Evolutionary conservation across 495 filamentous ascomycete species (phyloP).

Genomic region (Penicillium verhagenii): DNA sequence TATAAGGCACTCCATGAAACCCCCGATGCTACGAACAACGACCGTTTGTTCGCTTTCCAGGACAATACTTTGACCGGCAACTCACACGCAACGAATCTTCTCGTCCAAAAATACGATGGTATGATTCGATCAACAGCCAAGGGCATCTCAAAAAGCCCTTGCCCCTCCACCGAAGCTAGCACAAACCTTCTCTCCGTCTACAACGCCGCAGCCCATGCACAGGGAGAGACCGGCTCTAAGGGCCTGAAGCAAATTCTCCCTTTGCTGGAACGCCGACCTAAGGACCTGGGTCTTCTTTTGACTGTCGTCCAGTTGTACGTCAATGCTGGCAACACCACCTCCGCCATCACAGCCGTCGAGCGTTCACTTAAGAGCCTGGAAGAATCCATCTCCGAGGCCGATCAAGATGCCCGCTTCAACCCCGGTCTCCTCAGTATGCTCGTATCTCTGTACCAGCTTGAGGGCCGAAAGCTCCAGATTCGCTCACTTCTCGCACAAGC

Average conservation of each 20-base stretch:
- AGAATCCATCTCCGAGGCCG: slow-evolving; percentile 55
- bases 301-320: slow-evolving; percentile 85
- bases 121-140: slow-evolving; percentile 65
- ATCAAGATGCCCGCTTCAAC: slow-evolving; percentile 71
- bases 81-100: slow-evolving; percentile 68
- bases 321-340: slow-evolving; percentile 66
- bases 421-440: slow-evolving; percentile 84
- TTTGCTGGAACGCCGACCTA: slow-evolving; percentile 71
- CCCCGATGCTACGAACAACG: slow-evolving; percentile 57
- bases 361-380: slow-evolving; percentile 72
- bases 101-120: slow-evolving; percentile 73
- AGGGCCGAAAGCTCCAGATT: slow-evolving; percentile 73
- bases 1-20: slow-evolving; percentile 64
- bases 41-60: slow-evolving; percentile 79
- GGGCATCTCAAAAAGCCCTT: slow-evolving; percentile 52
- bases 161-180: slow-evolving; percentile 54
- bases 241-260: slow-evolving; percentile 72
- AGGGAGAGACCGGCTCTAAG: slow-evolving; percentile 61
- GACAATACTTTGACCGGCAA: slow-evolving; percentile 65
- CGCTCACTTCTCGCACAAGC: slow-evolving; percentile 74
- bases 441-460: slow-evolving; percentile 74
- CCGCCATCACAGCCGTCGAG: slow-evolving; percentile 75
- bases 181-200: slow-evolving; percentile 69
- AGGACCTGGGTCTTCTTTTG: slow-evolving; percentile 80
- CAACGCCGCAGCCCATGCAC: slow-evolving; percentile 74